phyloP scores from a whole-genome alignment of 495 filamentous ascomycete species.

The Oleoguttula mirabilis region DNA sequence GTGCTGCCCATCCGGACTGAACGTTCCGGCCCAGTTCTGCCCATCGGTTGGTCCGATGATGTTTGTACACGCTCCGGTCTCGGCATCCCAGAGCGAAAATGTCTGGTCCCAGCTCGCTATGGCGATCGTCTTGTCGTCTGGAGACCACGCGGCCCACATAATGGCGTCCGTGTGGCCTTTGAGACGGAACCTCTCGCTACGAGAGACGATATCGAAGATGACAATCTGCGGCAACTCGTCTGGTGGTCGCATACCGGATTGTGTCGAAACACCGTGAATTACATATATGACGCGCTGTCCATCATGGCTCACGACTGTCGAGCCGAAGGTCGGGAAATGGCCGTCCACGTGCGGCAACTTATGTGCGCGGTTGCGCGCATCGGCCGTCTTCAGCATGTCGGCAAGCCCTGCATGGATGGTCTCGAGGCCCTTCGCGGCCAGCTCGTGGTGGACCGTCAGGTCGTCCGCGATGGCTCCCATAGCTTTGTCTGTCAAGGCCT shows the following conservation, averaged over 20 bases:
- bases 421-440: neutral
- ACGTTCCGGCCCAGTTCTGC: constrained; percentile 25
- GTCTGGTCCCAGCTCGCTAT: constrained; percentile 29
- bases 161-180: constrained; percentile 28
- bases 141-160: constrained; percentile 26
- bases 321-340: neutral
- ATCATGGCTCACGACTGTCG: neutral
- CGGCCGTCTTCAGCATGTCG: neutral
- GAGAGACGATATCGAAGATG: constrained; percentile 11
- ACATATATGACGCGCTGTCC: neutral
- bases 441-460: neutral
- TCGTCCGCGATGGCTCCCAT: neutral
- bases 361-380: neutral
- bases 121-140: constrained; percentile 25
- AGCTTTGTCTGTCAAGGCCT: neutral
- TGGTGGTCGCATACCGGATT: neutral
- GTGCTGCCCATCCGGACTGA: constrained; percentile 18
- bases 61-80: constrained; percentile 13
- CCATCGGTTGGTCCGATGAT: constrained; percentile 8
- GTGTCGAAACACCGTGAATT: neutral
- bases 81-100: constrained; percentile 24
- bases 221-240: constrained; percentile 5
- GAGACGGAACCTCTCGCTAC: constrained; percentile 7
- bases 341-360: neutral
- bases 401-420: neutral